Evolutionary conservation across 345 rosid genomes (phyloP).

Genomic region (Theobroma cacao): DNA sequence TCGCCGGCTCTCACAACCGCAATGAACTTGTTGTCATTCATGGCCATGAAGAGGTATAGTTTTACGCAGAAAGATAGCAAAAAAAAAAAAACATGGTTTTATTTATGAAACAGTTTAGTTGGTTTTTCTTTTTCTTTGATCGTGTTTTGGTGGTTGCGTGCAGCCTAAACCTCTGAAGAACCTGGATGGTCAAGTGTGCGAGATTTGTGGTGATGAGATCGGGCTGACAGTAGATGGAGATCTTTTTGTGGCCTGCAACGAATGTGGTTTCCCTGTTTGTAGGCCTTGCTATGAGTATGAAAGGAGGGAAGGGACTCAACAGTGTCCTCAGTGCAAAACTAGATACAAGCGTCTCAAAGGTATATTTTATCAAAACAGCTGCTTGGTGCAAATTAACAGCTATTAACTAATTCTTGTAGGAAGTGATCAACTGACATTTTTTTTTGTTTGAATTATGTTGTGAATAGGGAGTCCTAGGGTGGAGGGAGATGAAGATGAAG

Average conservation of each 20-base stretch:
- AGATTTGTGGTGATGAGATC: constrained; percentile 85
- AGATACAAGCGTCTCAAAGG: constrained; percentile 97
- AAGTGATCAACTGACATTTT: background rate
- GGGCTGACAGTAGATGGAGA: constrained; percentile 93
- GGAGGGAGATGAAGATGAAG: constrained; percentile 96
- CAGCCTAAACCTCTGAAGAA: constrained; percentile 91
- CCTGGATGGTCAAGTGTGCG: constrained; percentile 89
- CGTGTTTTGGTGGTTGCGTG: constrained; percentile 8
- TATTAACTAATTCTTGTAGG: constrained; percentile 11
- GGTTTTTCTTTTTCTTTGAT: background rate
- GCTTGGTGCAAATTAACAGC: background rate
- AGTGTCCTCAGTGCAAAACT: constrained; percentile 93
- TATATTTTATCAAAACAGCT: constrained; percentile 2
- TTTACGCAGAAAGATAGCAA: too few species aligned
- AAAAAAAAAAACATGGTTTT: background rate
- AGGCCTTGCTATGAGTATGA: constrained; percentile 98
- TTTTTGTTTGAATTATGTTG: background rate
- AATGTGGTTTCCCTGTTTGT: constrained; percentile 94
- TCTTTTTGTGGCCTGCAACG: constrained; percentile 93
- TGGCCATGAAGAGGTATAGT: constrained; percentile 95
- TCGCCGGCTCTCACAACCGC: constrained; percentile 98
- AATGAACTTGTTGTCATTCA: constrained; percentile 98
- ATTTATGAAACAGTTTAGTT: background rate
- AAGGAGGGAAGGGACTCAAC: constrained; percentile 87
- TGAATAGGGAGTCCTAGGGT: constrained; percentile 82